Evolutionary conservation across 768 basidiomycete genomes (phyloP).

Genomic region (Lenzites betulinus): DNA sequence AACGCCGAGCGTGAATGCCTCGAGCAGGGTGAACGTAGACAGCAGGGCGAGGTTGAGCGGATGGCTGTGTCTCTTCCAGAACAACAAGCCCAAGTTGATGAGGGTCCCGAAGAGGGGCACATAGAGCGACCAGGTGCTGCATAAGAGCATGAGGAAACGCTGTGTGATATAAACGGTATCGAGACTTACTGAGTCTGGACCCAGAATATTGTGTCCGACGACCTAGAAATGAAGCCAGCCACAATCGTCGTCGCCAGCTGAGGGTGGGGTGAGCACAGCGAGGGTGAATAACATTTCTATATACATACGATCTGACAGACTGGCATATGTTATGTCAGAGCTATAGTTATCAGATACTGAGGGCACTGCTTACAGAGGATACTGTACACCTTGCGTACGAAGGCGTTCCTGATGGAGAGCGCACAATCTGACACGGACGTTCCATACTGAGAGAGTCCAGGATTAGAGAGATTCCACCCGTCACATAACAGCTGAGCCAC

Average conservation of each 20-base stretch:
- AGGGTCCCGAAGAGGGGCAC: slow-evolving; percentile 78
- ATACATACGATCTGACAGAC: slow-evolving; percentile 71
- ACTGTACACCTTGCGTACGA: slow-evolving; percentile 89
- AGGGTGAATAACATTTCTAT: rapidly evolving
- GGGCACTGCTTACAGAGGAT: slow-evolving; percentile 70
- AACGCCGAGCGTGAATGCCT: slow-evolving; percentile 89
- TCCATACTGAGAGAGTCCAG: slow-evolving; percentile 63
- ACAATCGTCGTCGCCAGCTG: slow-evolving; percentile 79
- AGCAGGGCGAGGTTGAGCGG: slow-evolving; percentile 87
- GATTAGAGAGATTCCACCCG: slow-evolving; percentile 1
- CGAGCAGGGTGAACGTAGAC: slow-evolving; percentile 85
- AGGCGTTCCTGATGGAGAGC: slow-evolving; percentile 77
- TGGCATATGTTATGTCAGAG: slow-evolving; percentile 29
- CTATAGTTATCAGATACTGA: background rate
- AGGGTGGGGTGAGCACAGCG: background rate
- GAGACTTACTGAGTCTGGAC: slow-evolving; percentile 63
- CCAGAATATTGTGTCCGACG: slow-evolving; percentile 62
- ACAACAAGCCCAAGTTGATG: slow-evolving; percentile 76
- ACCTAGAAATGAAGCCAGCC: slow-evolving; percentile 69
- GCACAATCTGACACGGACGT: slow-evolving; percentile 78
- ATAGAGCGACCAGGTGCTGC: slow-evolving; percentile 78
- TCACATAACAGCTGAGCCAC: slow-evolving; percentile 16
- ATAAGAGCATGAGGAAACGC: background rate
- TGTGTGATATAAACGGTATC: too few relatives aligned
- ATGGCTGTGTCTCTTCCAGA: slow-evolving; percentile 91